Evolutionary conservation across 2,329 filamentous ascomycete genomes (phyloP).

Genomic region (Pyricularia sp.): DNA sequence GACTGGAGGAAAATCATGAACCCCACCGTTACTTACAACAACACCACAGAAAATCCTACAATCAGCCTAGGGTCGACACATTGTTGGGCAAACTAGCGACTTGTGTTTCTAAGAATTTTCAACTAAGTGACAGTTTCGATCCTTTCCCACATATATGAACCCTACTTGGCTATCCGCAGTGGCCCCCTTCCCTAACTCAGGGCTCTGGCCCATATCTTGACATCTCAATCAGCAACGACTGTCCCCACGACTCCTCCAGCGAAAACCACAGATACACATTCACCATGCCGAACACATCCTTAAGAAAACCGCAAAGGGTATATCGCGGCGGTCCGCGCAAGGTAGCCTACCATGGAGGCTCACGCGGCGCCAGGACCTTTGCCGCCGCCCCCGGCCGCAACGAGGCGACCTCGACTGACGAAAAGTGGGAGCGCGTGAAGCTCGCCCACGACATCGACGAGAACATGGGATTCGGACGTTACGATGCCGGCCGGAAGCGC

Average conservation of each 20-base stretch:
- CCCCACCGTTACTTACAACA: not conserved
- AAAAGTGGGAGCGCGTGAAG: slow-evolving; percentile 75
- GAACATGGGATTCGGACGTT: slow-evolving; percentile 83
- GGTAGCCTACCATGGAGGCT: slow-evolving; percentile 58
- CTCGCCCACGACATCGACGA: slow-evolving; percentile 88
- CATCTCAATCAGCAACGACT: not conserved
- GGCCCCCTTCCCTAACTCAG: not conserved
- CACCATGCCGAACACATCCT: slow-evolving; percentile 44
- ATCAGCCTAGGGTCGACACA: not conserved
- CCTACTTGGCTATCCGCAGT: not conserved
- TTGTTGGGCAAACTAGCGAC: not conserved
- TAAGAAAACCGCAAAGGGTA: slow-evolving; percentile 48
- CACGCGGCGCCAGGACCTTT: slow-evolving; percentile 62
- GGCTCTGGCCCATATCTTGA: not conserved
- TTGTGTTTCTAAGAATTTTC: not conserved
- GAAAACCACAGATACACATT: not conserved
- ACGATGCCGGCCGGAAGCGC: slow-evolving; percentile 70
- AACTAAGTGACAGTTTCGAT: not conserved
- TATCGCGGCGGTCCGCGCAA: slow-evolving; percentile 51
- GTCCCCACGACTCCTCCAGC: not conserved
- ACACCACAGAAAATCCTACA: not conserved
- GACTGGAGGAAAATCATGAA: not conserved
- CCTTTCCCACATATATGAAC: not conserved
- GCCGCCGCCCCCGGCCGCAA: slow-evolving; percentile 59
- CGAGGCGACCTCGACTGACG: slow-evolving; percentile 83